Base-by-base conservation (phyloP, 768 basidiomycete genomes). In the Mycena capillaripes region DNA sequence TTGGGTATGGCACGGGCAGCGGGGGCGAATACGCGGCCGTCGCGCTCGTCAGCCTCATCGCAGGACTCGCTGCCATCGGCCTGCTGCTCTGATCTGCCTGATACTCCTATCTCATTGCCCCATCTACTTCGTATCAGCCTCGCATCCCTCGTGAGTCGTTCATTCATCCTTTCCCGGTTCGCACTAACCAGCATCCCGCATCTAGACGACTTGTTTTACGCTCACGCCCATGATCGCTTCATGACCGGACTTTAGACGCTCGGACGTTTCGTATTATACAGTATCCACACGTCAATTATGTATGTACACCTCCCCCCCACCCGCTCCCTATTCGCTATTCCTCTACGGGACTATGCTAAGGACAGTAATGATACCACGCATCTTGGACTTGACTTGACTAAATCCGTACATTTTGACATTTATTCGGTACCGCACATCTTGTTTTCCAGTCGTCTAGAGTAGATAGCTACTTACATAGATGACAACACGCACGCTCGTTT, bases 21-120 rank as follows among this genome's bases (percentile, higher is more conserved):
- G 59, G 30, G 29, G 67, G 62, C 8, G 68, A 74, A 55, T 74
- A 46, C 55, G 53, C 55, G 7, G 73, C 27, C 14, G 62, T 74
- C 30, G 69, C n/a, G 52, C 53, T 70, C 46, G 55, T 74, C 25
- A 38, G 52, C 60, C 17, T 74, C 42, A 30, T 58, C 42, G 27
- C 65, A 1, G 69, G 64, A 4, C 42, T 74, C 36, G 63, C 59
- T 19, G 72, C 68, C n/a, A 42, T 74, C n/a, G 69, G 50, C 14
- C 52, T 74, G 14, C 59, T 74, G 40, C 64, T 53, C 48, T 66
- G 34, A 66, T 25, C 55, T 9, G 30, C 48, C 25, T 30, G n/a
- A 14, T 29, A 46, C n/a, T 16, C 8, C 55, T 3, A 10, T 16
- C 2, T 56, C 32, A 19, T 36, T 11, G 32, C 14, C 27, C 29